These are phyloP conservation scores for Sporothrix dimorphospora DNA, from an alignment of 2,329 filamentous ascomycete species.

Conservation along the genomic window DNA sequence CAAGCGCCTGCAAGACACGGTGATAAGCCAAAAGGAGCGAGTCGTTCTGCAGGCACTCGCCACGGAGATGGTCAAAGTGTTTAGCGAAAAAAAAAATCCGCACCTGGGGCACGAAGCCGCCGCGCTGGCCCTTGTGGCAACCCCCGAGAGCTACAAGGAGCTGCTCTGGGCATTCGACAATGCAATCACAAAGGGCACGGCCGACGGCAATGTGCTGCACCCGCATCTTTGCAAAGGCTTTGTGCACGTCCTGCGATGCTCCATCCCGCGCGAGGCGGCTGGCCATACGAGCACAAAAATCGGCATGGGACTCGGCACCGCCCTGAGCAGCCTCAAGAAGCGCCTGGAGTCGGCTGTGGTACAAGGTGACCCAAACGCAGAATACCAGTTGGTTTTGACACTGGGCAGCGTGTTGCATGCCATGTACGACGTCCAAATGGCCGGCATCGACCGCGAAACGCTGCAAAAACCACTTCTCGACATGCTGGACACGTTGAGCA, in stretches of 20 bases:
- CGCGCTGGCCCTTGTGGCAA: not conserved
- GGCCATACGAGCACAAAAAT: not conserved
- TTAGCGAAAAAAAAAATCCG: not conserved
- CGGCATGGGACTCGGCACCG: not conserved
- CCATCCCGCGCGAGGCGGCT: not conserved
- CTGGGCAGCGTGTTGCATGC: not conserved
- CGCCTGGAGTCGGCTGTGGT: not conserved
- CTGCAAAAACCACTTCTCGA: not conserved
- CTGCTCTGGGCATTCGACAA: not conserved
- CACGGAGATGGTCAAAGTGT: not conserved
- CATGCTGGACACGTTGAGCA: not conserved
- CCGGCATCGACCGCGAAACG: not conserved
- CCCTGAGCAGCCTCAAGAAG: not conserved
- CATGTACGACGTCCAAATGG: conserved; percentile 10
- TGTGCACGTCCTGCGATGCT: not conserved
- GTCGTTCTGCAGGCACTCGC: not conserved
- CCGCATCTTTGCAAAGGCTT: not conserved
- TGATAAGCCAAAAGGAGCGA: not conserved
- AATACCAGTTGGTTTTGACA: not conserved
- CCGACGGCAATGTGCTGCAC: not conserved
- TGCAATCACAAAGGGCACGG: not conserved
- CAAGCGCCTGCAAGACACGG: not conserved
- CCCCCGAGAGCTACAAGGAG: not conserved
- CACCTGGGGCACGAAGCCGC: not conserved
- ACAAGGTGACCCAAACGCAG: not conserved